A percentile compares a stretch with the other conserved stretches of the same genome.
Conservation (phyloP, 352 stramenopile genomes). For the Phytophthora cajani region DNA sequence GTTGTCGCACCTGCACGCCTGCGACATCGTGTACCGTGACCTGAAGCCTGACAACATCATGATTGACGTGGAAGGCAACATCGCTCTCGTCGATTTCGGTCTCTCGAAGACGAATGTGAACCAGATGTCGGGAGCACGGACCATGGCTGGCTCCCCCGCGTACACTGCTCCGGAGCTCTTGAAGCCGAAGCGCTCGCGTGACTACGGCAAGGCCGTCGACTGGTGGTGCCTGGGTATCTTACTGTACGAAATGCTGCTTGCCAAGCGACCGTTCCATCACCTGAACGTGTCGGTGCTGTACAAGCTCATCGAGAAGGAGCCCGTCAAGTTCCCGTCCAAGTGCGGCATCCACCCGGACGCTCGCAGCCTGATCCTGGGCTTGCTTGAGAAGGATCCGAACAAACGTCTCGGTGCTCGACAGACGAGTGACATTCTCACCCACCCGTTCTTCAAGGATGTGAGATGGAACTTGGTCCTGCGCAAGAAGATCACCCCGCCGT, state of each 20-base stretch:
- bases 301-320: constrained; percentile 90
- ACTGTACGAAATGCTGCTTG: constrained; percentile 93
- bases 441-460: constrained; percentile 85
- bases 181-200: constrained; percentile 83
- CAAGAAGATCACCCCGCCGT: constrained; percentile 81
- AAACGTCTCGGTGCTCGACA: constrained; percentile 85
- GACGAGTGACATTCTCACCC: constrained; percentile 81
- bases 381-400: constrained; percentile 87
- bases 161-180: constrained; percentile 86
- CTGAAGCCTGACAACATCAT: constrained; percentile 97
- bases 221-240: constrained; percentile 92
- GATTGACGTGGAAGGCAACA: constrained; percentile 93
- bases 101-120: constrained; percentile 93
- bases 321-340: constrained; percentile 87
- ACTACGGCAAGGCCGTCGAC: constrained; percentile 89
- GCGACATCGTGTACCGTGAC: constrained; percentile 96
- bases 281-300: constrained; percentile 92
- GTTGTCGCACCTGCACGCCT: constrained; percentile 91
- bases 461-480: constrained; percentile 85
- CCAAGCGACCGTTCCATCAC: constrained; percentile 92
- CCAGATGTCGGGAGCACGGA: constrained; percentile 82
- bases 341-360: constrained; percentile 71
- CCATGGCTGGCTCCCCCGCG: constrained; percentile 83
- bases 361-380: constrained; percentile 72
- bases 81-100: constrained; percentile 96